A percentile compares a stretch with the other conserved stretches of the same genome.
phyloP scores from a whole-genome alignment of 371 early-diverging fungal genomes.

The Apophysomyces ossiformis region DNA sequence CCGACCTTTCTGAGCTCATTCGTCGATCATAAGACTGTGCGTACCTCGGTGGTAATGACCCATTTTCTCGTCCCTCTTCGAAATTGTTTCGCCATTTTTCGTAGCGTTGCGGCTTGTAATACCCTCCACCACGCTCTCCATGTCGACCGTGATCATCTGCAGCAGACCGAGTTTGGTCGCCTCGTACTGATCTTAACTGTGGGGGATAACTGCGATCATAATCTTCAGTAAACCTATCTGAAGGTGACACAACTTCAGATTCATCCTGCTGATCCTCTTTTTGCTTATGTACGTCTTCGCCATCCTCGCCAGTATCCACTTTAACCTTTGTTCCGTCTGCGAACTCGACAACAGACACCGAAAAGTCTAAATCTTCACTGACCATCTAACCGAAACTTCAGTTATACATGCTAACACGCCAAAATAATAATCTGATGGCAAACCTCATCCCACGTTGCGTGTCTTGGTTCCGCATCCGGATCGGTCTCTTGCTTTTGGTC shows the following conservation, averaged over 20 bases:
- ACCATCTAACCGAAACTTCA: conserved; percentile 27
- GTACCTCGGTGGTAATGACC: conserved; percentile 17
- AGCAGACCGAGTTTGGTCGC: conserved; percentile 10
- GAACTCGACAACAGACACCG: conserved; percentile 31
- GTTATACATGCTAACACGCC: background rate
- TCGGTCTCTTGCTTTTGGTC: conserved; percentile 11
- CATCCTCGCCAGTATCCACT: conserved; percentile 8
- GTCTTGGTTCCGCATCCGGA: conserved; percentile 23
- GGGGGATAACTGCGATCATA: conserved; percentile 54
- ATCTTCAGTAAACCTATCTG: conserved; percentile 53
- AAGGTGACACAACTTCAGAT: conserved; percentile 35
- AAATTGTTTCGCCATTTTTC: conserved; percentile 17
- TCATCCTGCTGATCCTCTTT: conserved; percentile 15
- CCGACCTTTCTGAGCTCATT: conserved; percentile 1
- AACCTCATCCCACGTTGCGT: conserved; percentile 46
- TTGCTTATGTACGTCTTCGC: conserved; percentile 13
- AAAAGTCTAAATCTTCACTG: conserved; percentile 32
- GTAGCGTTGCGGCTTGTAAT: conserved; percentile 12
- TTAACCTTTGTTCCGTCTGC: conserved; percentile 37
- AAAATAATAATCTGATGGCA: background rate
- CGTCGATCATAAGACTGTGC: conserved; percentile 14
- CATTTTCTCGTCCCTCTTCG: conserved; percentile 4
- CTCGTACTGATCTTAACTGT: conserved; percentile 25
- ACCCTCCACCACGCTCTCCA: background rate
- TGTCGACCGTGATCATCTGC: conserved; percentile 12